Conservation (phyloP, 2,329 filamentous ascomycete species). For the Dothideomycetidae sp. region DNA sequence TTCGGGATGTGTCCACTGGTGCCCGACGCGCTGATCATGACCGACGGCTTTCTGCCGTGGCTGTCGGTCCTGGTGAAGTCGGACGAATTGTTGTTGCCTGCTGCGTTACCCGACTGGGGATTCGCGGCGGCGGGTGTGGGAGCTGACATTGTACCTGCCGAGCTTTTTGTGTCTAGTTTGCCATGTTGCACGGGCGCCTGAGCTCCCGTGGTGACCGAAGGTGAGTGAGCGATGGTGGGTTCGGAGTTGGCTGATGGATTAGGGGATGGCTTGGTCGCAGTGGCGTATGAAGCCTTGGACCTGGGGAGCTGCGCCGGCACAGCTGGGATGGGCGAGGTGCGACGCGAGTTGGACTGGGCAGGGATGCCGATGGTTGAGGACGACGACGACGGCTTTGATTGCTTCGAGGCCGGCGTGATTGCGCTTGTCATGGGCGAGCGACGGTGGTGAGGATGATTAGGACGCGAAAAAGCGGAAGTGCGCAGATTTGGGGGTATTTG, state of each 20-base stretch:
- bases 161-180: conserved; percentile 40
- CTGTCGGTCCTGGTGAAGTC: conserved; percentile 37
- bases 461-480: conserved; percentile 9
- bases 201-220: conserved; percentile 38
- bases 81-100: conserved; percentile 31
- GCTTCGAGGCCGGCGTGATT: conserved; percentile 35
- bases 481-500: conserved; percentile 12
- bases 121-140: conserved; percentile 17
- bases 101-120: conserved; percentile 34
- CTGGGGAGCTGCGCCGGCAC: conserved; percentile 41
- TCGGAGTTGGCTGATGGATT: background rate
- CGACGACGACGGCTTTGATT: conserved; percentile 34
- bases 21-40: conserved; percentile 79
- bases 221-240: conserved; percentile 28
- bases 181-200: conserved; percentile 35
- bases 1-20: conserved; percentile 63
- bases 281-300: conserved; percentile 43
- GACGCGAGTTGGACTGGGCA: conserved; percentile 35
- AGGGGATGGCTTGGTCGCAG: conserved; percentile 41
- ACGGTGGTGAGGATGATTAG: conserved; percentile 15
- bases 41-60: conserved; percentile 74
- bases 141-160: conserved; percentile 10
- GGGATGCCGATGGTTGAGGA: conserved; percentile 34
- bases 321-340: conserved; percentile 37
- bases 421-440: conserved; percentile 46